Percentiles rank a stretch among this genome's conserved stretches.
These are phyloP conservation scores for Huntiella bhutanensis DNA, from an alignment of 2,329 filamentous ascomycete genomes.

Conservation along the genomic window DNA sequence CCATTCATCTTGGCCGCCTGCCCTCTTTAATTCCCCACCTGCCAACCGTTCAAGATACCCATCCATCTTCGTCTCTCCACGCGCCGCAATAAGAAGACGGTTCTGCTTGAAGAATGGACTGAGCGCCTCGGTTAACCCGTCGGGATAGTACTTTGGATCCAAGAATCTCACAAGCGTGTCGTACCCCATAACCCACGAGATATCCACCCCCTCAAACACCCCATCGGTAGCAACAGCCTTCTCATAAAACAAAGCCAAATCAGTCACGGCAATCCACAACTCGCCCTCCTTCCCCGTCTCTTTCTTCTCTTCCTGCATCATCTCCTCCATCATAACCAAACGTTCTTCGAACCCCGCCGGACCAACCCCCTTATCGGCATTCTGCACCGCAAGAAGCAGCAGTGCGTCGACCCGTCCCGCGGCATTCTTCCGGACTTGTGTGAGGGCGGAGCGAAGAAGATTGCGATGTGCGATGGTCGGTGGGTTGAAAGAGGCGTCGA, in stretches of 20 bases:
- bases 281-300: slow-evolving; percentile 52
- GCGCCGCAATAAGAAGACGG: slow-evolving; percentile 17
- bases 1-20: neutral
- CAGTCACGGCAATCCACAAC: slow-evolving; percentile 45
- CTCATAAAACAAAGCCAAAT: slow-evolving; percentile 53
- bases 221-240: slow-evolving; percentile 40
- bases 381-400: slow-evolving; percentile 41
- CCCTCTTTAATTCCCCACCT: slow-evolving; percentile 28
- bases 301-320: slow-evolving; percentile 38
- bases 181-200: slow-evolving; percentile 48
- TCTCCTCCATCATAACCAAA: slow-evolving; percentile 51
- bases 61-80: slow-evolving; percentile 14
- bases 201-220: slow-evolving; percentile 20
- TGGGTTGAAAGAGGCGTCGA: slow-evolving; percentile 52
- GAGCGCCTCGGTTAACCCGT: slow-evolving; percentile 23
- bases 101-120: slow-evolving; percentile 49
- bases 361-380: slow-evolving; percentile 46
- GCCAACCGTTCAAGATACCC: slow-evolving; percentile 42
- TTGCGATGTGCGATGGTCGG: slow-evolving; percentile 38
- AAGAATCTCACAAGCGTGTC: slow-evolving; percentile 59
- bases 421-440: neutral
- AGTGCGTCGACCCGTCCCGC: slow-evolving; percentile 24
- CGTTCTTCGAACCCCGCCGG: slow-evolving; percentile 50
- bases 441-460: neutral
- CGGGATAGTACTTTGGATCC: slow-evolving; percentile 49